phyloP scores from a whole-genome alignment of 2,329 filamentous ascomycete species.

The Nectriaceae sp. region DNA sequence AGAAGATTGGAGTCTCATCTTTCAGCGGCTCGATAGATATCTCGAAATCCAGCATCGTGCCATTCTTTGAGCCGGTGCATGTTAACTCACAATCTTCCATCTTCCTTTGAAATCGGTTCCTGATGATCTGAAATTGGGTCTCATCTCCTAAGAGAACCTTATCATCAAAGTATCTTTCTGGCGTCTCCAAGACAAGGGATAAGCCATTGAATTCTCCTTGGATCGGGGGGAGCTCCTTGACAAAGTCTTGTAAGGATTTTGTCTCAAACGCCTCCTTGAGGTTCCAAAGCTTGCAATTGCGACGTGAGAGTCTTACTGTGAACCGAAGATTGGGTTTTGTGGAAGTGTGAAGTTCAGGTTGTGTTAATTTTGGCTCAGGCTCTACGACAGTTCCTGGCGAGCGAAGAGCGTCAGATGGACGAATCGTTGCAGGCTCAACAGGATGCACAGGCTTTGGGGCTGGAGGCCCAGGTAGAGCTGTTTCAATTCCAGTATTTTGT shows the following conservation, averaged over 20 bases:
- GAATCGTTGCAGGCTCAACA: too few relatives aligned
- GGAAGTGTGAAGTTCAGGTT: too few relatives aligned
- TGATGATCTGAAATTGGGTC: not conserved
- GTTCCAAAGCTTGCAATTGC: too few relatives aligned
- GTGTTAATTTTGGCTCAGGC: too few relatives aligned
- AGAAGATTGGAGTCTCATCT: too few relatives aligned
- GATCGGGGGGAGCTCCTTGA: constrained; percentile 10
- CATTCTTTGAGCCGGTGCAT: not conserved
- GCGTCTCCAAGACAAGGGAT: not conserved
- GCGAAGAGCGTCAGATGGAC: too few relatives aligned
- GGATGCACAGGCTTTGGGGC: too few relatives aligned
- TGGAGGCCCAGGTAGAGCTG: too few relatives aligned
- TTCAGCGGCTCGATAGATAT: not conserved
- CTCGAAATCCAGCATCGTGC: not conserved
- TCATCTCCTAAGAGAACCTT: not conserved
- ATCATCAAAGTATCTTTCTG: not conserved
- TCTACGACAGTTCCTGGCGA: too few relatives aligned
- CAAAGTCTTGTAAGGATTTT: constrained; percentile 1
- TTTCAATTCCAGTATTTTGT: too few relatives aligned
- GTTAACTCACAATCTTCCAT: not conserved
- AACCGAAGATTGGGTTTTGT: too few relatives aligned
- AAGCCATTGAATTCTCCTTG: not conserved
- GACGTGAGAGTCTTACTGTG: too few relatives aligned
- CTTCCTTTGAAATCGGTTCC: not conserved
- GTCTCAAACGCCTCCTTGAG: not conserved